phyloP scores from a whole-genome alignment of 2,329 filamentous ascomycete species.

The Epichloe bromicola region DNA sequence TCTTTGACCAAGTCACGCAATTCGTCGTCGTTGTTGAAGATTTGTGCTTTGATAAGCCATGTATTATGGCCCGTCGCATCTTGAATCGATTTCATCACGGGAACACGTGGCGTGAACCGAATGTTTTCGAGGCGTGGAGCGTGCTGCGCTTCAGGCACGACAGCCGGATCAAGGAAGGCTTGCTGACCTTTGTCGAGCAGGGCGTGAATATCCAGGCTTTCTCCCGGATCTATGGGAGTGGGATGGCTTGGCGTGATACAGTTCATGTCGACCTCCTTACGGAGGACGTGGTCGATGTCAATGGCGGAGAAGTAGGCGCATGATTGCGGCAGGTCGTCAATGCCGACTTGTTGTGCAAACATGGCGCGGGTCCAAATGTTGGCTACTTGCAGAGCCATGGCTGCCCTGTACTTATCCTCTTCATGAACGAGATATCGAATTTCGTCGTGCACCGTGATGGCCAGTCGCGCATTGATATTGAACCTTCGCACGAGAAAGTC shows the following conservation, averaged over 20 bases:
- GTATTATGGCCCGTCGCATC: constrained; percentile 32
- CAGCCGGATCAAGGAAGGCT: constrained; percentile 55
- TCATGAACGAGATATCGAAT: constrained; percentile 85
- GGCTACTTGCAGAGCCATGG: constrained; percentile 84
- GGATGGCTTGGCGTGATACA: constrained; percentile 84
- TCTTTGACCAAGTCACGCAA: constrained; percentile 59
- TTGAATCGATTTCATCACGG: constrained; percentile 66
- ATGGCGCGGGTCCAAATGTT: constrained; percentile 97
- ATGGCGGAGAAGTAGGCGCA: constrained; percentile 94
- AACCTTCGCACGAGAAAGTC: constrained; percentile 80
- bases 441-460: constrained; percentile 95
- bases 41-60: constrained; percentile 72
- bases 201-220: constrained; percentile 71
- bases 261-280: constrained; percentile 97
- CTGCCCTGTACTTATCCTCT: constrained; percentile 74
- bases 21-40: constrained; percentile 60
- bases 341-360: constrained; percentile 94
- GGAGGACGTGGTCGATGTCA: constrained; percentile 87
- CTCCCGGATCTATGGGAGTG: constrained; percentile 65
- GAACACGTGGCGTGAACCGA: constrained; percentile 54
- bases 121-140: constrained; percentile 50
- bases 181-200: constrained; percentile 59
- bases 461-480: constrained; percentile 71
- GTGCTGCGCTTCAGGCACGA: constrained; percentile 37
- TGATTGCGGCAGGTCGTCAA: constrained; percentile 83